Evolutionary conservation across 129 eudicot genomes (phyloP), one percentile per base, ranked within the genome.

Genomic region (Flaveria bidentis): DNA sequence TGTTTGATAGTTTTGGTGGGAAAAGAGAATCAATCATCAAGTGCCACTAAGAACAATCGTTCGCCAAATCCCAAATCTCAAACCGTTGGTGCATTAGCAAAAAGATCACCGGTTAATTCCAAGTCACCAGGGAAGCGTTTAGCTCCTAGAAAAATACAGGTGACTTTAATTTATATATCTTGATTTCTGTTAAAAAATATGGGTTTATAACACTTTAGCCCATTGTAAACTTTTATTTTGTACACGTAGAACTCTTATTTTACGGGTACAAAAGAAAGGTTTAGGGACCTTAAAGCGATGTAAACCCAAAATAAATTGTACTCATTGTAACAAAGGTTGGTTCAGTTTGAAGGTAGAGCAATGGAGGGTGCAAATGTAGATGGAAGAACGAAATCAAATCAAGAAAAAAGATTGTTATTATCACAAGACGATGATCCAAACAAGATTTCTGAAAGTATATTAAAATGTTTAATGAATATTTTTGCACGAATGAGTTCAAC

Each of bases 381-480:
- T 50, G 82, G 76, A 75, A 80, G 57, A 76, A 75, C 60, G 71
- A 46, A 51, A 69, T 47, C 13, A 25, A 60, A n/a, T 68, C 86
- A 66, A 71, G 91, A 83, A 65, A 87, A 79, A 51, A 80, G 75
- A 68, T 45, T 82, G 46, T 16, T 42, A 77, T 36, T 72, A 25
- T 60, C 78, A 46, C 84, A 56, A 70, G 84, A 86, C 28, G 82
- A 86, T 26, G 84, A 75, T 84, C 95, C 98, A 51, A 90, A 88
- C 79, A 88, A 77, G 78, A 80, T 90, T 14, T 88, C 96, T 1
- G 92, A 93, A 85, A 84, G 82, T 73, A 86, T 88, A 62, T 15
- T 92, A 63, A 90, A 92, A 52, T 92, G 98, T 84, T 84, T 92
- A 56, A 76, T 86, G 81, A 90, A 76, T 57, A 90, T 92, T 60